Evolutionary conservation across 345 rosid species (phyloP).

Genomic region (Trapa incisa): DNA sequence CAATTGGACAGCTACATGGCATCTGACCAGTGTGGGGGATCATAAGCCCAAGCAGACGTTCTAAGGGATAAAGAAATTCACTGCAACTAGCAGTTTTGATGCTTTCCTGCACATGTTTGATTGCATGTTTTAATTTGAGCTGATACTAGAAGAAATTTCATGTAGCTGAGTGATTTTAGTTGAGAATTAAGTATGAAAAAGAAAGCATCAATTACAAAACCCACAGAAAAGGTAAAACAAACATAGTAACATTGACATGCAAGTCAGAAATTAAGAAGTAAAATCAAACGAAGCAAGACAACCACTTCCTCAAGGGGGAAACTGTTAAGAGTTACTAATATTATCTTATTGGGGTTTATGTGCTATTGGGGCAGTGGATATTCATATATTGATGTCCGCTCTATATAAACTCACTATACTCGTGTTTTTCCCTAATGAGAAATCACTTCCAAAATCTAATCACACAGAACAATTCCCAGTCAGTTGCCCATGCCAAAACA

Average conservation of each 20-base stretch:
- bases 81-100: slow-evolving; percentile 12
- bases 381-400: no score
- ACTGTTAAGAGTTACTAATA: no score
- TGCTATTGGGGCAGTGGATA: no score
- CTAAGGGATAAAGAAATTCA: slow-evolving; percentile 42
- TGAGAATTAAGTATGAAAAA: background rate
- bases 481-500: background rate
- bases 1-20: slow-evolving; percentile 53
- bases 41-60: slow-evolving; percentile 39
- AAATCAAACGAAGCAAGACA: no score
- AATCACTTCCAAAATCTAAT: background rate
- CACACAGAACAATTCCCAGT: no score
- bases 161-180: background rate
- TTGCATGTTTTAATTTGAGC: background rate
- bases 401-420: no score
- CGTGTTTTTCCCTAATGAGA: background rate
- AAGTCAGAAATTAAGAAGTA: background rate
- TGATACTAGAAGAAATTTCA: background rate
- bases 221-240: background rate
- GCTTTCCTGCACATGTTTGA: slow-evolving; percentile 41
- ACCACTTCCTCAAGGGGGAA: no score
- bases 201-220: background rate
- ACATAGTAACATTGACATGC: background rate
- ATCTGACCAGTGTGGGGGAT: slow-evolving; percentile 52
- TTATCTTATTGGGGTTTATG: no score